These are phyloP conservation scores for Populus pruinosa DNA, from an alignment of 345 rosid species.

Conservation along the genomic window DNA sequence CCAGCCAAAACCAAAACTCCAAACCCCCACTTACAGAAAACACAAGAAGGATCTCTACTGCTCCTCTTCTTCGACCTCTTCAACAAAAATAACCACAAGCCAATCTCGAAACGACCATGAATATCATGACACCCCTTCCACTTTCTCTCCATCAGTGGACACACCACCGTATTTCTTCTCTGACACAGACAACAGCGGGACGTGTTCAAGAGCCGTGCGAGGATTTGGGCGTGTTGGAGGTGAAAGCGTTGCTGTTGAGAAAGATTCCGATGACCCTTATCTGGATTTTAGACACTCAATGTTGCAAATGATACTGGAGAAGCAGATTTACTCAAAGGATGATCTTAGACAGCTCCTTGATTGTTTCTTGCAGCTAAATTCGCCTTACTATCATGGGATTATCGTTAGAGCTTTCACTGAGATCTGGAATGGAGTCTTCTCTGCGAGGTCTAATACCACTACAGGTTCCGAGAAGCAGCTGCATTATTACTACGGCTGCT, in stretches of 20 bases:
- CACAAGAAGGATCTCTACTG: constrained; percentile 14
- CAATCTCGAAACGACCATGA: constrained; percentile 1
- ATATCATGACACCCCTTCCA: constrained; percentile 19
- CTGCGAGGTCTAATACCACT: constrained; percentile 22
- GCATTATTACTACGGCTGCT: not conserved
- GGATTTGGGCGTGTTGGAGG: constrained; percentile 61
- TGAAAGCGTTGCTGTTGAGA: constrained; percentile 81
- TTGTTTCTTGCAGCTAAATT: constrained; percentile 82
- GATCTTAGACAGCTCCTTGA: constrained; percentile 75
- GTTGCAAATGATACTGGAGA: constrained; percentile 94
- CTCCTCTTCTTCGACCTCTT: constrained; percentile 25
- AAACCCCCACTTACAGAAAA: constrained; percentile 16
- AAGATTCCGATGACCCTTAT: constrained; percentile 91
- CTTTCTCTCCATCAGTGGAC: constrained; percentile 35
- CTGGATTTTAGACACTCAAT: constrained; percentile 84
- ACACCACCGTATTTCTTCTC: constrained; percentile 16
- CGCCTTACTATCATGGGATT: constrained; percentile 71
- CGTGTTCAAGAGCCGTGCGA: constrained; percentile 27
- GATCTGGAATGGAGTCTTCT: constrained; percentile 86
- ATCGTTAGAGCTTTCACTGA: constrained; percentile 87
- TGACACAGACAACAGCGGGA: constrained; percentile 19
- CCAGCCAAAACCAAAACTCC: constrained; percentile 40
- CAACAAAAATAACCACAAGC: constrained; percentile 14
- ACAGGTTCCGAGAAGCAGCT: not conserved
- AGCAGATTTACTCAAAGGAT: constrained; percentile 75